Evolutionary conservation across 2,329 filamentous ascomycete genomes (phyloP).

Genomic region (Chrysoporthe cubensis): DNA sequence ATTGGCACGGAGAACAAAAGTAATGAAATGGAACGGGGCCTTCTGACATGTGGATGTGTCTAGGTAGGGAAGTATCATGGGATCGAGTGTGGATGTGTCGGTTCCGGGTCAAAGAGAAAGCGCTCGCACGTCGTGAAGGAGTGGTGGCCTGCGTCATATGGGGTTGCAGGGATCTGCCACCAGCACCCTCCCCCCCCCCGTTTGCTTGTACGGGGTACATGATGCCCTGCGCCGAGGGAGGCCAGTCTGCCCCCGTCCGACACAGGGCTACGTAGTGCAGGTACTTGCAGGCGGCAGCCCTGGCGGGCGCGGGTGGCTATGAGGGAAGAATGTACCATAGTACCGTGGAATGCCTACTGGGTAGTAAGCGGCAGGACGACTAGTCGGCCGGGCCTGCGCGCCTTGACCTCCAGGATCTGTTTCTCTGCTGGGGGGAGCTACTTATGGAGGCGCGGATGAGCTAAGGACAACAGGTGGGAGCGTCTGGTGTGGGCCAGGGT

Average conservation of each 20-base stretch:
- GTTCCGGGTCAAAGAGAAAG: constrained; percentile 35
- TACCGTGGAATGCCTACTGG: neutral
- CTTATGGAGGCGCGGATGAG: constrained; percentile 7
- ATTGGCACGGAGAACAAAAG: constrained; percentile 37
- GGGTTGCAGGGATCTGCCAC: constrained; percentile 27
- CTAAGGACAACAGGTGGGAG: neutral
- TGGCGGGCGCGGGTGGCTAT: constrained; percentile 15
- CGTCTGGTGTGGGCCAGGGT: constrained; percentile 7
- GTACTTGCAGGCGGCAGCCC: constrained; percentile 22
- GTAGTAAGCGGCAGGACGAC: constrained; percentile 8
- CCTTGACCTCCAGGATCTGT: constrained; percentile 13
- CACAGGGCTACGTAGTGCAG: constrained; percentile 13
- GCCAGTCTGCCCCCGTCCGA: constrained; percentile 22
- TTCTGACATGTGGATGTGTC: constrained; percentile 39
- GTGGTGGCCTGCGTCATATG: constrained; percentile 40
- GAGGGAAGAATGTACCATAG: constrained; percentile 18
- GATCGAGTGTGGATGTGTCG: constrained; percentile 34
- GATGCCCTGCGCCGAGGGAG: constrained; percentile 23
- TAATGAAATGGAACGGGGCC: constrained; percentile 38
- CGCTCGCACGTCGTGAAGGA: constrained; percentile 37
- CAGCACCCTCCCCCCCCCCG: constrained; percentile 16
- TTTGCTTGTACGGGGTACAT: constrained; percentile 5
- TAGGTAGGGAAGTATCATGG: constrained; percentile 29
- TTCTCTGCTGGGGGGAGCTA: constrained; percentile 9
- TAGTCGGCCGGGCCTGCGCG: constrained; percentile 16